Percentiles rank a stretch among this genome's conserved stretches.
Conservation (phyloP, 768 basidiomycete species). For the Multifurca ochricompacta region DNA sequence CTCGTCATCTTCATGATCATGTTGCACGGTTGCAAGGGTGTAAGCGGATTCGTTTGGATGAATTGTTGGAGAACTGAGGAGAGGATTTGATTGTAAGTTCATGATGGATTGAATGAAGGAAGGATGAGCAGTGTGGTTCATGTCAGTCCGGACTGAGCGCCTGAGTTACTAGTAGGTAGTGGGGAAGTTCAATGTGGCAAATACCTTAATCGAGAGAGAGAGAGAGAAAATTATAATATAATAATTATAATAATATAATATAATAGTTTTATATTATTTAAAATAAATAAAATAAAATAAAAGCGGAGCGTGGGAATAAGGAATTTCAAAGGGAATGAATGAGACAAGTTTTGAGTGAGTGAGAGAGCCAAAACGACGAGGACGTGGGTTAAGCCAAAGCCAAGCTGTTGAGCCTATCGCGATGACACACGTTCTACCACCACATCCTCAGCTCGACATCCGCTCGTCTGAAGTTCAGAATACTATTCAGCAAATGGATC, state of each 20-base stretch:
- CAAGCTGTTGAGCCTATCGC: conserved; percentile 17
- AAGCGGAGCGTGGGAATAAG: conserved; percentile 14
- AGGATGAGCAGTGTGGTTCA: no score
- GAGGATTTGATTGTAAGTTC: background rate
- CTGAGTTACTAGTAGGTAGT: no score
- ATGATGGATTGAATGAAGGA: background rate
- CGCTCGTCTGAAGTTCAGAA: conserved; percentile 48
- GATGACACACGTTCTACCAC: conserved; percentile 44
- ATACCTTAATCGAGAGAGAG: no score
- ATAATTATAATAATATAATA: no score
- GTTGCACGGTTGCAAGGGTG: conserved; percentile 54
- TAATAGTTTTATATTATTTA: no score
- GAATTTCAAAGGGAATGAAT: conserved; percentile 11
- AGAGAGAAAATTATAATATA: no score
- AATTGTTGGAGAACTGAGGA: conserved; percentile 4
- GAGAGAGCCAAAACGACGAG: conserved; percentile 17
- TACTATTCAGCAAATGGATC: conserved; percentile 61
- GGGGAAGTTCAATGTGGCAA: no score
- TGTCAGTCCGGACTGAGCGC: no score
- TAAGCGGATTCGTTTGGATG: conserved; percentile 43
- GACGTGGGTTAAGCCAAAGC: conserved; percentile 7
- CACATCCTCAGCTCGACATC: conserved; percentile 37
- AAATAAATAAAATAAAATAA: background rate
- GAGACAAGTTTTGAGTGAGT: no score
- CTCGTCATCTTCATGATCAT: conserved; percentile 17